Base-by-base conservation (phyloP, 129 eudicot species). In the Glebionis coronaria region DNA sequence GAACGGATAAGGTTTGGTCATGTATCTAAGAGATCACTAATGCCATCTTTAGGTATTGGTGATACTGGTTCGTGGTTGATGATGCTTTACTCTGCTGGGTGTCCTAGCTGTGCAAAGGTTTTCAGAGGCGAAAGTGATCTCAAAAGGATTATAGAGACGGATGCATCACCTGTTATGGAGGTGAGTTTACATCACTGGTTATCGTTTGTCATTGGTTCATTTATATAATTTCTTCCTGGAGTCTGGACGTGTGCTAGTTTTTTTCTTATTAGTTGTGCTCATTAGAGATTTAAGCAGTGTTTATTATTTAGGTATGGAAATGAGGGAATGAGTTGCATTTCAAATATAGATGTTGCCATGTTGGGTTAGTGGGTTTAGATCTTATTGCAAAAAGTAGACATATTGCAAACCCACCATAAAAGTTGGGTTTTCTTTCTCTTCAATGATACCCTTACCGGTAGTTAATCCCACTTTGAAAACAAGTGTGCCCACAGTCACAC, bases 81-180 rank as follows among this genome's bases (percentile, higher is more conserved):
- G 77, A 78, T 80, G 77, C 79, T 85, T 55, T 71, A 82, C 60
- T 70, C 70, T 71, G 73, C 82, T 9, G 97, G 96, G 61, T 91
- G 96, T 66, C 95, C 94, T 55, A 74, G 77, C 73, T 88, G 96
- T 81, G 74, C 83, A n/a, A 81, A 77, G 82, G 70, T 82, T 77
- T 65, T 88, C 59, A 78, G 63, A 85, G 87, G 75, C 49, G 84
- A 67, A 40, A 79, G 61, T 70, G 82, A 81, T 73, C 76, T 91
- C 52, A 84, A 70, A 82, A 65, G 56, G 68, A 76, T 81, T 67
- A 47, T 82, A 67, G 78, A 82, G 74, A 73, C 67, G 60, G 76
- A 83, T 66, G 73, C 67, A 61, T 81, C 82, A 57, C 82, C 82
- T 70, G 83, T 85, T 52, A 21, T 44, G 27, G 98, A 91, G 98